These are phyloP conservation scores for Fusarium heterosporum DNA, from an alignment of 2,329 filamentous ascomycete genomes.

Conservation along the genomic window DNA sequence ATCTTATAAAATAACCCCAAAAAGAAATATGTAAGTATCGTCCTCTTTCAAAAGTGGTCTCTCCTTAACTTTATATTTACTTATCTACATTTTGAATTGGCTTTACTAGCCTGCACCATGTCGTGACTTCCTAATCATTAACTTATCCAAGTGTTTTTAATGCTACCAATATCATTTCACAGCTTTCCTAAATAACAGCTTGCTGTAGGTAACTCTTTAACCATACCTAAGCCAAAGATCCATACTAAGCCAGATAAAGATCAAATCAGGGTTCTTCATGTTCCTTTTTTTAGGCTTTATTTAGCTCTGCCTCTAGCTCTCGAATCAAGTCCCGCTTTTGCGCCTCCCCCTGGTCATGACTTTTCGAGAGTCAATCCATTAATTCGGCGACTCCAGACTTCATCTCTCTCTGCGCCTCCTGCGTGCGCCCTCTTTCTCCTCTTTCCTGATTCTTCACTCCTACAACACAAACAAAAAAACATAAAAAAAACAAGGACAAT, in stretches of 20 bases:
- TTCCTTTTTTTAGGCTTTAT: slow-evolving; percentile 29
- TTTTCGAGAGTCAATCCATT: slow-evolving; percentile 14
- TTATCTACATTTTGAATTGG: not conserved
- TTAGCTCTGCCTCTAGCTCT: not conserved
- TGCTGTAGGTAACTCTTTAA: not conserved
- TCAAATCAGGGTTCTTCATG: slow-evolving; percentile 9
- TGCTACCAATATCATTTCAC: not conserved
- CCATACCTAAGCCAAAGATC: not conserved
- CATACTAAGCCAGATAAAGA: slow-evolving; percentile 8
- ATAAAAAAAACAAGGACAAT: not conserved
- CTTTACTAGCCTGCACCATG: too few relatives aligned
- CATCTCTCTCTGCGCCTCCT: slow-evolving; percentile 23
- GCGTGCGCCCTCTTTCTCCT: slow-evolving; percentile 22
- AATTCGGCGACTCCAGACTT: slow-evolving; percentile 38
- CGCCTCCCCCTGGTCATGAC: slow-evolving; percentile 37
- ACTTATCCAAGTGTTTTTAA: not conserved
- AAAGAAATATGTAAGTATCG: not conserved
- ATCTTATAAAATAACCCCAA: not conserved
- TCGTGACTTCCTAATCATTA: too few relatives aligned
- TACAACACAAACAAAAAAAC: not conserved
- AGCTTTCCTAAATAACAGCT: not conserved
- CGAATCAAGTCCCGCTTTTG: slow-evolving; percentile 31
- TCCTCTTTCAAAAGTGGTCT: not conserved
- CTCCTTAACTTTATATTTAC: not conserved
- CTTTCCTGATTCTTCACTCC: not conserved